These are phyloP conservation scores for Epichloe festucae DNA, from an alignment of 2,329 filamentous ascomycete species.

Conservation along the genomic window DNA sequence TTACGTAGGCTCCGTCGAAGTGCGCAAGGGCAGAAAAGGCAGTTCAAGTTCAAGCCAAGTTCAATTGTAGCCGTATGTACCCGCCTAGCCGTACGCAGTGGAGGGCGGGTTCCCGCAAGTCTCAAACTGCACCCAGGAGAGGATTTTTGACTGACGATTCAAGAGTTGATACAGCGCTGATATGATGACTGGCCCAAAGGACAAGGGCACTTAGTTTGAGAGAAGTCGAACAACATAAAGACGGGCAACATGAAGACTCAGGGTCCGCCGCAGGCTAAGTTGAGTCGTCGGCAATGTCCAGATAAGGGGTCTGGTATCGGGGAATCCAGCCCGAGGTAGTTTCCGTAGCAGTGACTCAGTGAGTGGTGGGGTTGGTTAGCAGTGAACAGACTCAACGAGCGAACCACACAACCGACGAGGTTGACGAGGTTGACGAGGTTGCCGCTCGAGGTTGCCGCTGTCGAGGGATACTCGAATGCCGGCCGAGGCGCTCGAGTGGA, in stretches of 20 bases:
- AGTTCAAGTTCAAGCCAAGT: background rate
- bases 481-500: background rate
- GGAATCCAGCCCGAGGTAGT: background rate
- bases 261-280: background rate
- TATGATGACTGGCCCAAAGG: background rate
- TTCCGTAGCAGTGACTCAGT: background rate
- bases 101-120: background rate
- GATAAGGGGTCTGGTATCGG: background rate
- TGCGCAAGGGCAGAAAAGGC: background rate
- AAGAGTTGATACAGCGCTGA: too few species aligned
- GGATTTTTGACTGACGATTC: too few species aligned
- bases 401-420: background rate
- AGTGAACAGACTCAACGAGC: background rate
- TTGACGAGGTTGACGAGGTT: background rate
- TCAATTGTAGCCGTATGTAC: background rate
- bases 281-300: background rate
- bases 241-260: background rate
- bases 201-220: background rate
- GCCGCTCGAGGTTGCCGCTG: background rate
- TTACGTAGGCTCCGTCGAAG: constrained; percentile 5
- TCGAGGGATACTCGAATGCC: background rate
- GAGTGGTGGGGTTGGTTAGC: background rate
- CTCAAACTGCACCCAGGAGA: background rate
- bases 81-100: background rate
- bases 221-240: background rate